phyloP scores from a whole-genome alignment of 768 basidiomycete genomes.

The Boletus speciosus region DNA sequence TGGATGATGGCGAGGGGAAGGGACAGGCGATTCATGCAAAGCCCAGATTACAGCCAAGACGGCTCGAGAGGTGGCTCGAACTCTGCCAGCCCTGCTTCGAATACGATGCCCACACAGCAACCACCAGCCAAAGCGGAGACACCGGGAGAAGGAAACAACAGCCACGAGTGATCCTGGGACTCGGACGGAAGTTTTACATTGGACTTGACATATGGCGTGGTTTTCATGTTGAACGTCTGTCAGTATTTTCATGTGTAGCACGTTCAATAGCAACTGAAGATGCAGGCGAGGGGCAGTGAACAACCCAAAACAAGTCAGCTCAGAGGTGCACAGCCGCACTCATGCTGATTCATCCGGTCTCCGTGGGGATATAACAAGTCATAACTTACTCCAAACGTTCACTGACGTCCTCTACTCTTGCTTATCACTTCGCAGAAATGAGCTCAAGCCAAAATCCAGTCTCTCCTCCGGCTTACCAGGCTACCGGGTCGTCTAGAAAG shows the following conservation, averaged over 20 bases:
- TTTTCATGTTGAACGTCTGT: background rate
- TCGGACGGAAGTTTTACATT: background rate
- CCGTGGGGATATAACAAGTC: constrained; percentile 11
- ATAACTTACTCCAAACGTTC: constrained; percentile 1
- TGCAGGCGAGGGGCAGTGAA: background rate
- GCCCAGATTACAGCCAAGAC: constrained; percentile 28
- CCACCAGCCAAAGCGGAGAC: constrained; percentile 1
- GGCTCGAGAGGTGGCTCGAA: constrained; percentile 1
- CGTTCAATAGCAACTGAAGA: background rate
- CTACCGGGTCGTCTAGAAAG: constrained; percentile 38
- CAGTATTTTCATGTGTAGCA: constrained; percentile 1
- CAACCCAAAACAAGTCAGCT: constrained; percentile 2
- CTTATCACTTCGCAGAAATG: constrained; percentile 41
- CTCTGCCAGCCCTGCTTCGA: constrained; percentile 8
- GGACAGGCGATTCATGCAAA: constrained; percentile 18
- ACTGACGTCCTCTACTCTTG: constrained; percentile 8
- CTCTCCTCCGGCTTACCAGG: constrained; percentile 57
- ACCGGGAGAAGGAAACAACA: constrained; percentile 6
- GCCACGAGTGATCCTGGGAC: constrained; percentile 1
- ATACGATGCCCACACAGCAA: constrained; percentile 14
- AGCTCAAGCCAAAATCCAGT: constrained; percentile 52
- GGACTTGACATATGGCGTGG: background rate
- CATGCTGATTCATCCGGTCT: constrained; percentile 23
- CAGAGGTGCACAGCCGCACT: constrained; percentile 22
- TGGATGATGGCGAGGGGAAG: constrained; percentile 1